These are phyloP conservation scores for Amphibolis antarctica DNA, from an alignment of 106 monocot species.

Conservation along the genomic window DNA sequence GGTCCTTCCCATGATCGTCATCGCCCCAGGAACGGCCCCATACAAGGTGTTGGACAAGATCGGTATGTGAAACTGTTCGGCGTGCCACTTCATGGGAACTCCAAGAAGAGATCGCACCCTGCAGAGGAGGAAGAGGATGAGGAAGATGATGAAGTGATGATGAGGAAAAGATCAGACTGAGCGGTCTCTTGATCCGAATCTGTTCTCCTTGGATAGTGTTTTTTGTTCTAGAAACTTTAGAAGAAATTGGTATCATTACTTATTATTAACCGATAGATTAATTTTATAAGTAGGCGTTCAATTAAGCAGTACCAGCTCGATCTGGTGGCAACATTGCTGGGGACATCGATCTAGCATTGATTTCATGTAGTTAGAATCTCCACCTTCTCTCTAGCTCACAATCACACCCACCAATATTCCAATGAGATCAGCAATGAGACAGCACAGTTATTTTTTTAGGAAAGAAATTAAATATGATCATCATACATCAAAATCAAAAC, in stretches of 20 bases:
- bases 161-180: not conserved
- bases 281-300: constrained; percentile 4
- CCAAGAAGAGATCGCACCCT: constrained; percentile 6
- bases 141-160: not conserved
- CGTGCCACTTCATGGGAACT: constrained; percentile 1
- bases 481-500: too few relatives aligned
- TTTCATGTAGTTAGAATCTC: not conserved
- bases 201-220: not conserved
- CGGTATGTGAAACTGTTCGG: constrained; percentile 3
- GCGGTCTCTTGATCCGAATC: not conserved
- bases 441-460: too few relatives aligned
- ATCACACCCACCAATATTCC: too few relatives aligned
- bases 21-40: not conserved
- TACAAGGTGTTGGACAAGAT: not conserved
- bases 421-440: too few relatives aligned
- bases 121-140: constrained; percentile 1
- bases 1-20: not conserved
- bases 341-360: not conserved
- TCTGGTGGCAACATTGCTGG: not conserved
- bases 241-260: too few relatives aligned
- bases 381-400: not conserved
- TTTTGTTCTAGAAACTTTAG: not conserved
- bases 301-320: not conserved
- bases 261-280: too few relatives aligned
- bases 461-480: too few relatives aligned